Evolutionary conservation across 352 stramenopile species (phyloP).

Genomic region (Phytophthora sp.): DNA sequence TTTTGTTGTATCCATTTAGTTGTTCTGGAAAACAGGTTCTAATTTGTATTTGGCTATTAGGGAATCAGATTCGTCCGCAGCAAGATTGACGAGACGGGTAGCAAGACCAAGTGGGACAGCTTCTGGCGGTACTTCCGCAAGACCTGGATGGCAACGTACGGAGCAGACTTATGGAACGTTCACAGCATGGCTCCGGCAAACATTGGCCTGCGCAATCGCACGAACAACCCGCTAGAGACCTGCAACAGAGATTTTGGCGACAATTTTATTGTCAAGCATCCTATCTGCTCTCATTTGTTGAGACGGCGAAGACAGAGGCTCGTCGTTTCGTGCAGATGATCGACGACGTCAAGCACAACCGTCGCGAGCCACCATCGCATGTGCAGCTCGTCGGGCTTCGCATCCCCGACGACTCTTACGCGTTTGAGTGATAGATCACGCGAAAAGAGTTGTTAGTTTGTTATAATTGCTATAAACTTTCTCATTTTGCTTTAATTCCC

Average conservation of each 20-base stretch:
- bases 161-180: constrained; percentile 7
- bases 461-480: neutral
- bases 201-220: constrained; percentile 8
- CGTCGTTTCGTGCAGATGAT: neutral
- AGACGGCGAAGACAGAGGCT: neutral
- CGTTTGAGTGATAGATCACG: neutral
- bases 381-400: neutral
- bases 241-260: constrained; percentile 18
- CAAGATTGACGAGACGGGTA: neutral
- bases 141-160: constrained; percentile 6
- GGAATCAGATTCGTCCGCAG: too few relatives aligned
- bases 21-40: neutral
- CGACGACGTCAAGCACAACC: neutral
- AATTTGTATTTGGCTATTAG: neutral
- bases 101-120: constrained; percentile 8
- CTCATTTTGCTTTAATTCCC: neutral
- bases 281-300: neutral
- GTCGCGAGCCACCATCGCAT: neutral
- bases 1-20: neutral
- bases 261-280: constrained; percentile 1
- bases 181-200: constrained; percentile 1
- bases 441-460: neutral
- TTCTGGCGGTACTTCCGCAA: constrained; percentile 16
- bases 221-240: constrained; percentile 4
- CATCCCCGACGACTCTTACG: neutral